phyloP scores from a whole-genome alignment of 1,139 yeast species.

The Protomyces pachydermus region DNA sequence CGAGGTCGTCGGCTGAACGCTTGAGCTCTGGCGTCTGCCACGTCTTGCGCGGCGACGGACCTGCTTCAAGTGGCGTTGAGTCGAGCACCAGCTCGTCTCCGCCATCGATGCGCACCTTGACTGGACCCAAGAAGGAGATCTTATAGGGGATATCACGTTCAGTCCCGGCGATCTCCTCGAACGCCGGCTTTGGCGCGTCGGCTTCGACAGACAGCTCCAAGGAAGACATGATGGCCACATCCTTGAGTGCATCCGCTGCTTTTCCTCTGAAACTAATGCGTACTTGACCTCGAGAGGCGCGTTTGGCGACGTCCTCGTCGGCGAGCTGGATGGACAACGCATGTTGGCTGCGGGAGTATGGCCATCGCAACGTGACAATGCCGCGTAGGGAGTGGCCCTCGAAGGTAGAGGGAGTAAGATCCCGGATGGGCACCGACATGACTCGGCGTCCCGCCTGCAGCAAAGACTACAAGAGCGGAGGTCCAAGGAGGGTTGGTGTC shows the following conservation, averaged over 20 bases:
- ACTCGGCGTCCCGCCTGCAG: background rate
- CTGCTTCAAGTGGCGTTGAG: background rate
- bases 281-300: constrained; percentile 30
- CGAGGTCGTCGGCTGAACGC: constrained; percentile 11
- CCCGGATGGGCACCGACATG: constrained; percentile 1
- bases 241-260: constrained; percentile 27
- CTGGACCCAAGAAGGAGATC: constrained; percentile 1
- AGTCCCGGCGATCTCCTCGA: background rate
- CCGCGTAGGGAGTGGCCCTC: constrained; percentile 24
- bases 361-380: constrained; percentile 31
- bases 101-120: background rate
- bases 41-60: constrained; percentile 8
- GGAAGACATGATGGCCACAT: background rate
- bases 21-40: constrained; percentile 22
- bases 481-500: no score
- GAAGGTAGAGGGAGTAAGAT: constrained; percentile 4
- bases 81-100: background rate
- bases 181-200: background rate
- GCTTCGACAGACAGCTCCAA: constrained; percentile 3
- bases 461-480: no score
- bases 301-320: constrained; percentile 28
- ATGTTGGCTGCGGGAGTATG: constrained; percentile 28
- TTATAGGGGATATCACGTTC: constrained; percentile 3
- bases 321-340: constrained; percentile 28
- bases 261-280: constrained; percentile 28